Base-by-base conservation (phyloP, 2,329 filamentous ascomycete genomes). In the Arthrobotrys pseudoclavata region DNA sequence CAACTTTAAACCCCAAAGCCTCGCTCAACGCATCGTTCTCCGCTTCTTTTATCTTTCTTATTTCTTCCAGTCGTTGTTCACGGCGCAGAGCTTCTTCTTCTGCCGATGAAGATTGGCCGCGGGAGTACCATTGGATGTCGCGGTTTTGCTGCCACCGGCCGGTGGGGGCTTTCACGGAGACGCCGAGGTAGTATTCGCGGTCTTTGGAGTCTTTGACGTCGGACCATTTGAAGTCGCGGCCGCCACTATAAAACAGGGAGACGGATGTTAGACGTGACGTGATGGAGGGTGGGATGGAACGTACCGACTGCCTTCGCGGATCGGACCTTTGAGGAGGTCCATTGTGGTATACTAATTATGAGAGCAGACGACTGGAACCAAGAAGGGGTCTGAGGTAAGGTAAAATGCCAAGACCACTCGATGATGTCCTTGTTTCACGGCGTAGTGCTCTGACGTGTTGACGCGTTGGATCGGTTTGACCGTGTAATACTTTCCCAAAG, bases 171-270 rank as follows among this genome's bases (percentile, higher is more conserved):
- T 95, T 97, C 74, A 97, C 85, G 75, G 92, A 96, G 85, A 97
- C 94, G 64, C 94, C 94, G 6, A 97, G 91, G 84, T 91, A 91
- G 83, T 91, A 97, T 84, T 99, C 94, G 84, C 96, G 94, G 82
- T 97, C 94, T 22, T 88, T 86, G 61, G 94, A 96, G 80, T 87
- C 90, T 83, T 95, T 91, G 82, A 99, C 95, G 81, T 97, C 94
- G 80, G 95, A 92, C 96, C 96, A 98, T 85, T 91, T 94, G 86
- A 99, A 99, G 84, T 97, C 94, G 83, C 87, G 88, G 77, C 96
- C 96, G 82, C 96, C 96, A 80, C 96, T 77, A n/a, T n/a, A n/a
- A n/a, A n/a, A n/a, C n/a, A n/a, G n/a, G n/a, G n/a, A n/a, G 52
- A 10, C 6, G 7, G n/a, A 5, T 48, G 6, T n/a, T n/a, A n/a